Percentiles rank a stretch among this genome's conserved stretches.
Conservation (phyloP, 1,139 yeast genomes). For the Meyerozyma smithsonii region DNA sequence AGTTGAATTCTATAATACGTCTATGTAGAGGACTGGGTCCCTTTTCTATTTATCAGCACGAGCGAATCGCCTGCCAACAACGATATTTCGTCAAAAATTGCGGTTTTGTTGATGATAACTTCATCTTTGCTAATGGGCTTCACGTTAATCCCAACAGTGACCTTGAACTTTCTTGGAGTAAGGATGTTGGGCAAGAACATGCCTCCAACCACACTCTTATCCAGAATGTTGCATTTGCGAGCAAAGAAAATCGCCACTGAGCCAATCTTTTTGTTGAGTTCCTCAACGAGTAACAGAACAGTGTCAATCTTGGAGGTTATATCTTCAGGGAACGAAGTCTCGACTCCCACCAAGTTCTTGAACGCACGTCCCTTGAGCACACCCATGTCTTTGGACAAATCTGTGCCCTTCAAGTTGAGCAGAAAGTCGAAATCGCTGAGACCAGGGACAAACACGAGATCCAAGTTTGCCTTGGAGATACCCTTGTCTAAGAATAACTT, state of each 20-base stretch:
- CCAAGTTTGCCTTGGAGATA: slow-evolving; percentile 42
- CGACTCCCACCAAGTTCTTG: slow-evolving; percentile 53
- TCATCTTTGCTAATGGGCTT: slow-evolving; percentile 52
- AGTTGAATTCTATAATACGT: not conserved
- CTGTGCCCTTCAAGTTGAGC: slow-evolving; percentile 48
- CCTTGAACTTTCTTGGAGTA: slow-evolving; percentile 65
- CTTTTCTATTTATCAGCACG: slow-evolving; percentile 6
- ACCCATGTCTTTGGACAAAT: slow-evolving; percentile 49
- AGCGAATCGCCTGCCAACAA: slow-evolving; percentile 65
- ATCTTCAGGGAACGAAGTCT: slow-evolving; percentile 42
- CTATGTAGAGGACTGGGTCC: not conserved
- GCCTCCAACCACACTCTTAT: slow-evolving; percentile 66
- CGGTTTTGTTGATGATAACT: slow-evolving; percentile 70
- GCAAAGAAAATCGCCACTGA: slow-evolving; percentile 59
- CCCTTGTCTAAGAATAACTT: slow-evolving; percentile 44
- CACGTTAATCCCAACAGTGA: slow-evolving; percentile 71
- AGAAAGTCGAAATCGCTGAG: slow-evolving; percentile 80
- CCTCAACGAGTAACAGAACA: slow-evolving; percentile 47
- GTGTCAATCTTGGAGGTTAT: slow-evolving; percentile 50
- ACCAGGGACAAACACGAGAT: slow-evolving; percentile 71
- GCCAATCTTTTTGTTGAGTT: slow-evolving; percentile 51
- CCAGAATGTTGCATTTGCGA: slow-evolving; percentile 45
- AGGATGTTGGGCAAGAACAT: slow-evolving; percentile 66
- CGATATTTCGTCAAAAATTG: slow-evolving; percentile 66
- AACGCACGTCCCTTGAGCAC: slow-evolving; percentile 50